Evolutionary conservation across 352 stramenopile species (phyloP).

Genomic region (Globisporangium sylvaticum): DNA sequence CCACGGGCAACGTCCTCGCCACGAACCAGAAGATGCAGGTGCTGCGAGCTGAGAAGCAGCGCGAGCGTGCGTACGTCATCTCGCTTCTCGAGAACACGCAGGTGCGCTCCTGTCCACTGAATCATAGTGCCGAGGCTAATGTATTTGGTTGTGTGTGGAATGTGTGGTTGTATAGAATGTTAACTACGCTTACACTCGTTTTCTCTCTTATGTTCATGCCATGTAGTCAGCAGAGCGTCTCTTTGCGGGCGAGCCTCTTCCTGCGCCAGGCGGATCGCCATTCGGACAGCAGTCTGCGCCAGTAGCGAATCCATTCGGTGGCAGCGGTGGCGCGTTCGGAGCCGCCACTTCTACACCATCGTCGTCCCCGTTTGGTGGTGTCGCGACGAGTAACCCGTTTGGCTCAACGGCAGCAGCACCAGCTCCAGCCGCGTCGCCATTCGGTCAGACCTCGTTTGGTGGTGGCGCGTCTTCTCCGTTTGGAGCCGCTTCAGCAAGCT

Average conservation of each 20-base stretch:
- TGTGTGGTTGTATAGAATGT: too few species aligned
- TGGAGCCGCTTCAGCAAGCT: background rate
- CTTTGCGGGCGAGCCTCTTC: constrained; percentile 46
- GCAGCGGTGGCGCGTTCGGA: constrained; percentile 10
- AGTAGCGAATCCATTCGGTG: constrained; percentile 21
- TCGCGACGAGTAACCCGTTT: constrained; percentile 2
- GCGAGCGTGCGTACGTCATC: constrained; percentile 42
- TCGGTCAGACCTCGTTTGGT: background rate
- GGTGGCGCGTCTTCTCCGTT: background rate
- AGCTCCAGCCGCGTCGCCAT: background rate
- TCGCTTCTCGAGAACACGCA: constrained; percentile 42
- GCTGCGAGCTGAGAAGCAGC: constrained; percentile 43
- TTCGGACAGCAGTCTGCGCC: constrained; percentile 13
- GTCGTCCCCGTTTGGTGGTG: constrained; percentile 22
- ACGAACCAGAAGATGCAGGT: constrained; percentile 37
- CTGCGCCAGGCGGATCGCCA: constrained; percentile 3
- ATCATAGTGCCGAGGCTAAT: too few species aligned
- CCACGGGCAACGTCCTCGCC: constrained; percentile 33
- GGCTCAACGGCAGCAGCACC: background rate
- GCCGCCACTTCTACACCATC: background rate
- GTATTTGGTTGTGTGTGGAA: too few species aligned
- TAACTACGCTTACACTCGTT: too few species aligned
- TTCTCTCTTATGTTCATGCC: too few species aligned
- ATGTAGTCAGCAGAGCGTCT: constrained; percentile 34
- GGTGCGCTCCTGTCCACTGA: too few species aligned